Percentiles rank a stretch among this genome's conserved stretches.
These are phyloP conservation scores for Diospyros lotus DNA, from an alignment of 148 eudicot genomes.

Conservation along the genomic window DNA sequence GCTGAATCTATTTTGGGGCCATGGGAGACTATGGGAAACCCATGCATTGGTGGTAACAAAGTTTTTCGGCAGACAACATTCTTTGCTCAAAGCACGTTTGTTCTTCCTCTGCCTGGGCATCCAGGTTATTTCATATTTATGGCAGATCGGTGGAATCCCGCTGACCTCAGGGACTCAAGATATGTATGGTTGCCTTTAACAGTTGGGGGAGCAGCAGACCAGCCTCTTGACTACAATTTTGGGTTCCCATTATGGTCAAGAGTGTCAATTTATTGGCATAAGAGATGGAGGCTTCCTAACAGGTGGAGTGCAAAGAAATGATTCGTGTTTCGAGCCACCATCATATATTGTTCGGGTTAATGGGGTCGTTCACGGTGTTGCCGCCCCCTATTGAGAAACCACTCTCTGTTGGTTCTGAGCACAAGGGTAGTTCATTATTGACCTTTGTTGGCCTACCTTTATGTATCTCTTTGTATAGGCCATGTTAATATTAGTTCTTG, in stretches of 20 bases:
- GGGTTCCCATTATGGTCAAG: conserved; percentile 95
- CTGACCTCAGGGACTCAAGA: conserved; percentile 88
- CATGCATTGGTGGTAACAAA: conserved; percentile 79
- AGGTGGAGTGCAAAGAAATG: conserved; percentile 37
- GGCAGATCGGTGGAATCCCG: conserved; percentile 97
- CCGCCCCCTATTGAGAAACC: not conserved
- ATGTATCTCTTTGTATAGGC: not conserved
- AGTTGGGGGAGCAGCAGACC: conserved; percentile 74
- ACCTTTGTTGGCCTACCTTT: not conserved
- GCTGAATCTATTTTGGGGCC: conserved; percentile 77
- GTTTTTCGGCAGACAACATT: conserved; percentile 65
- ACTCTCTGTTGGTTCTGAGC: not conserved
- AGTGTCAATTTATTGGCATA: conserved; percentile 91
- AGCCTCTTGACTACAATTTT: conserved; percentile 73
- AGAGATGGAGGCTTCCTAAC: conserved; percentile 78
- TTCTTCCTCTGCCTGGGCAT: conserved; percentile 66
- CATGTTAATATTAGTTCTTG: not conserved
- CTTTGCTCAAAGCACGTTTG: conserved; percentile 87
- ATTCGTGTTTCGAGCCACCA: not conserved
- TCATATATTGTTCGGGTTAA: too few relatives aligned
- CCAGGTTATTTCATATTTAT: conserved; percentile 72
- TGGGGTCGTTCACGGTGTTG: not conserved
- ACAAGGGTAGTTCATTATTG: not conserved
- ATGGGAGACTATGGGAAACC: conserved; percentile 91
- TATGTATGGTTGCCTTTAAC: conserved; percentile 86